phyloP scores from a whole-genome alignment of 179 eudicot genomes.

The Gypsophila paniculata region DNA sequence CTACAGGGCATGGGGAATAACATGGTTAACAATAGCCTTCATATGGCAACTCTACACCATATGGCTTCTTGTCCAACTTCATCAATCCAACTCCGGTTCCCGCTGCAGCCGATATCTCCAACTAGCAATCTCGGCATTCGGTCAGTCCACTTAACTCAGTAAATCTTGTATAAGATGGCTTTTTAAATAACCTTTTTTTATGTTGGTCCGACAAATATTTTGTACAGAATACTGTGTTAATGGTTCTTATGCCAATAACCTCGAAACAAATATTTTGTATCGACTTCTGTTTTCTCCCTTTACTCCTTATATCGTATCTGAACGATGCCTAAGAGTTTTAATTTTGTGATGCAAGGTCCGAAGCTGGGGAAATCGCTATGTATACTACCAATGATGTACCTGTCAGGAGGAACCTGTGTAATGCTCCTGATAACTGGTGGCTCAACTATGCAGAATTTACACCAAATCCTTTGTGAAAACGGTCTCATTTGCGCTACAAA shows the following conservation, averaged over 20 bases:
- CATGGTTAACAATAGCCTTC: constrained; percentile 35
- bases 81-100: constrained; percentile 42
- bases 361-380: constrained; percentile 47
- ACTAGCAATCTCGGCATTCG: constrained; percentile 39
- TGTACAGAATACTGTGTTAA: too few relatives aligned
- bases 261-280: too few relatives aligned
- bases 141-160: constrained; percentile 18
- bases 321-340: too few relatives aligned
- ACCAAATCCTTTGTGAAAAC: constrained; percentile 8
- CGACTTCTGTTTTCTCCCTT: too few relatives aligned
- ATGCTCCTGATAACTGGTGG: constrained; percentile 43
- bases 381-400: constrained; percentile 40
- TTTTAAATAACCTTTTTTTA: too few relatives aligned
- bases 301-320: too few relatives aligned
- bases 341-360: constrained; percentile 29
- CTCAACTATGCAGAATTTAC: constrained; percentile 24
- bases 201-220: too few relatives aligned
- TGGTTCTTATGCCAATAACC: too few relatives aligned
- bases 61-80: constrained; percentile 57
- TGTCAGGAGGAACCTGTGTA: constrained; percentile 54
- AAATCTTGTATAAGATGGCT: too few relatives aligned
- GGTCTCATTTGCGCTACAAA: constrained; percentile 10
- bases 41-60: constrained; percentile 55
- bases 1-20: constrained; percentile 48
- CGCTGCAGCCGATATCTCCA: constrained; percentile 55